phyloP scores from a whole-genome alignment of 2,329 filamentous ascomycete species.

The Xylariaceae sp. region DNA sequence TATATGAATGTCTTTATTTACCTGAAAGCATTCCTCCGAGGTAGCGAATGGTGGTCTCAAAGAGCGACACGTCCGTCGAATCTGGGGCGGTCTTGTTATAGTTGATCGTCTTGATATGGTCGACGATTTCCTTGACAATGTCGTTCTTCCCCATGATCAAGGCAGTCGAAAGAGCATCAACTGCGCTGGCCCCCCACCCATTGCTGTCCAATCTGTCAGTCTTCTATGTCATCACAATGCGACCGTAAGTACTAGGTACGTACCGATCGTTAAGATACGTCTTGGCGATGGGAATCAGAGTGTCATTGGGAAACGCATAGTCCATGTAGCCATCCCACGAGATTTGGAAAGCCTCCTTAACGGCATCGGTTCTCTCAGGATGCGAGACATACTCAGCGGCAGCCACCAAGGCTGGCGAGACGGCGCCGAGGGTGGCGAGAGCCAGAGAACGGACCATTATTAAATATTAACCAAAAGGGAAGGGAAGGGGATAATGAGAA shows the following conservation, averaged over 20 bases:
- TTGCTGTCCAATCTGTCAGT: conserved; percentile 52
- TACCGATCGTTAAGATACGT: conserved; percentile 67
- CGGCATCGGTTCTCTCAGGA: conserved; percentile 50
- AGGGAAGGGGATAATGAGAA: conserved; percentile 4
- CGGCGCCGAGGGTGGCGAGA: conserved; percentile 20
- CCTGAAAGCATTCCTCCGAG: conserved; percentile 77
- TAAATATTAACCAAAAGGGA: conserved; percentile 8
- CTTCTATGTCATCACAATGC: background rate
- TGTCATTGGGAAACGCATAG: conserved; percentile 76
- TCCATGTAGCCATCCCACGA: conserved; percentile 72
- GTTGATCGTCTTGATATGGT: conserved; percentile 68
- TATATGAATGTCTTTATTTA: conserved; percentile 24
- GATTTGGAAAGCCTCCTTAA: conserved; percentile 66
- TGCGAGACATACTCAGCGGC: conserved; percentile 32
- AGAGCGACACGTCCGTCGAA: conserved; percentile 61
- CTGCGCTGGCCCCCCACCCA: conserved; percentile 79
- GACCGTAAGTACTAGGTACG: conserved; percentile 14
- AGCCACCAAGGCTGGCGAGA: conserved; percentile 22
- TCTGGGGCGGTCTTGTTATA: conserved; percentile 59
- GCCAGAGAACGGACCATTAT: conserved; percentile 27
- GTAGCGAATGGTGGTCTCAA: conserved; percentile 90
- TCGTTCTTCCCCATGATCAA: conserved; percentile 69
- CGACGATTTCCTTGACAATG: conserved; percentile 68
- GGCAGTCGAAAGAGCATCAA: conserved; percentile 78
- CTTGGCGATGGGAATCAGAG: conserved; percentile 67